Base-by-base conservation (phyloP, 75 land plant species). In the Pseudotsuga menziesii region DNA sequence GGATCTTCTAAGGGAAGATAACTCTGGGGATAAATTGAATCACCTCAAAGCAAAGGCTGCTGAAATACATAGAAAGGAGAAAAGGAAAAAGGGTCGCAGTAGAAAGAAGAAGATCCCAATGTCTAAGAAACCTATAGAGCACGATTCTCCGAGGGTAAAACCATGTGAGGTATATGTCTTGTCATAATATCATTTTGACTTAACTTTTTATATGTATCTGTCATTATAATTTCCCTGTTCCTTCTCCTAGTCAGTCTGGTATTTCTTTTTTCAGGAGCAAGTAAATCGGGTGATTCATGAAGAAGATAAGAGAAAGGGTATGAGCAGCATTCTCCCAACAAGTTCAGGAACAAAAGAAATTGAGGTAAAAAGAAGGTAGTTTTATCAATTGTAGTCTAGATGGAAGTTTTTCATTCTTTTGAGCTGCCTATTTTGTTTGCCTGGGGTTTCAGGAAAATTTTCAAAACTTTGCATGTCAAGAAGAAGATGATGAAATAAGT, bases 1-100 rank as follows among this genome's bases (percentile, higher is more conserved):
- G 72, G 99, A 96, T 61, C 91, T 96, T 59, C 64, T 96, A 9
- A 88, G 70, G 55, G 93, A 89, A 56, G 89, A 77, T 60, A 80
- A 73, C 44, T 11, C 32, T 12, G 76, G 75, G 32, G 58, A 75
- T 27, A 76, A 80, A 22, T 36, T 78, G 9, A 39, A 69, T 69
- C 82, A 85, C 76, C 76, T 32, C 27, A 78, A 77, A 58, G 83
- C 61, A 54, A 79, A 83, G 69, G 11, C 25, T 41, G 76, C 32
- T 35, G n/a, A 67, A 32, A 57, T 80, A 69, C 75, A 77, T 58
- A 78, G 79, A 39, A 83, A 80, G 81, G 89, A 86, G 54, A 84
- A 80, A 54, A 80, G 77, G 76, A 86, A 81, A 17, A 94, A 88
- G 76, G 61, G 74, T 25, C 86, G 77, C 26, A 81, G 73, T 17